A percentile compares a stretch with the other conserved stretches of the same genome.
phyloP scores from a whole-genome alignment of 2,329 filamentous ascomycete genomes.

The Nigrograna mackinnonii region DNA sequence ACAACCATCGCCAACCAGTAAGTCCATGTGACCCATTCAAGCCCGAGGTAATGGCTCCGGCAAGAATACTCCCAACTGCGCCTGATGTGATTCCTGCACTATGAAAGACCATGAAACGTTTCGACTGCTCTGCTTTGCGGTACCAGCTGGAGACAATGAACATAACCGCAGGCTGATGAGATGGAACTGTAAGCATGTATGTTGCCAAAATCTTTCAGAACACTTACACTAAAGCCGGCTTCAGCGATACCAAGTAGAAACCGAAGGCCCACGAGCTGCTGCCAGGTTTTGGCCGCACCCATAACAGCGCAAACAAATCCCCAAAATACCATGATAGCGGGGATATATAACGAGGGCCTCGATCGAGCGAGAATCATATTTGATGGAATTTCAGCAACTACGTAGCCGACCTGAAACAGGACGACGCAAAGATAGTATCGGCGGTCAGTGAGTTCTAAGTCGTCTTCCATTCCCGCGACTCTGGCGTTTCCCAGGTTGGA shows the following conservation, averaged over 20 bases:
- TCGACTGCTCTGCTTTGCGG: conserved; percentile 6
- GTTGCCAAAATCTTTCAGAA: conserved; percentile 39
- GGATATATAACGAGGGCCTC: conserved; percentile 15
- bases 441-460: conserved; percentile 17
- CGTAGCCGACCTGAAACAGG: conserved; percentile 13
- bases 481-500: conserved; percentile 24
- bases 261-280: conserved; percentile 28
- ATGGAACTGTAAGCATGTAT: too few relatives aligned
- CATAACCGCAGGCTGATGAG: conserved; percentile 5
- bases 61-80: conserved; percentile 15
- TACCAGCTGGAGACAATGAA: conserved; percentile 4
- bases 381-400: conserved; percentile 14
- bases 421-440: conserved; percentile 14
- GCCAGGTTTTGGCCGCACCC: conserved; percentile 17
- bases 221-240: conserved; percentile 34
- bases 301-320: conserved; percentile 12
- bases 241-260: conserved; percentile 41
- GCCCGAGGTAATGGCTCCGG: not conserved
- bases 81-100: conserved; percentile 14
- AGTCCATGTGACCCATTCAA: conserved; percentile 17
- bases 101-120: conserved; percentile 12
- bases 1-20: conserved; percentile 20
- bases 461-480: conserved; percentile 23
- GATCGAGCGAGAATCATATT: conserved; percentile 14
- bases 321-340: conserved; percentile 12